phyloP scores from a whole-genome alignment of 805 yeast genomes.

The Pichia insulana region DNA sequence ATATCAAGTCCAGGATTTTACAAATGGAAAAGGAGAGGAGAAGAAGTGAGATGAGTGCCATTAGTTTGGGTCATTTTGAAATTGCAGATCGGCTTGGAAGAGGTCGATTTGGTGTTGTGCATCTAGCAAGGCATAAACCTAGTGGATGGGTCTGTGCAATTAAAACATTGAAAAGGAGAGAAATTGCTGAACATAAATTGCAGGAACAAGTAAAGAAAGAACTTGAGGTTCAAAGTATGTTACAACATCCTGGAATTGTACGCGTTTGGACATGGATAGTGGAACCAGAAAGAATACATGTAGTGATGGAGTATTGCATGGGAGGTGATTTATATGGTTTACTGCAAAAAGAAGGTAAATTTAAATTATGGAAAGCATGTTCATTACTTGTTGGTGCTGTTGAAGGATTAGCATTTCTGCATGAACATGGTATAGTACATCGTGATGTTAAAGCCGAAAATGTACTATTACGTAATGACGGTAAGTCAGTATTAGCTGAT shows the following conservation, averaged over 20 bases:
- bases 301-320: not conserved
- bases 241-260: not conserved
- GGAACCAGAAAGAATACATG: not conserved
- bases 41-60: not conserved
- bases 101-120: slow-evolving; percentile 90
- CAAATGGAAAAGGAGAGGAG: not conserved
- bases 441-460: slow-evolving; percentile 94
- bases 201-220: not conserved
- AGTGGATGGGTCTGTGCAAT: slow-evolving; percentile 82
- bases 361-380: slow-evolving; percentile 67
- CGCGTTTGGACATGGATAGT: not conserved
- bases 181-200: not conserved
- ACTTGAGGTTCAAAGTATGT: not conserved
- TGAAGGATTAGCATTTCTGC: slow-evolving; percentile 68
- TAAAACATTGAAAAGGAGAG: slow-evolving; percentile 64
- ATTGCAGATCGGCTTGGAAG: slow-evolving; percentile 83
- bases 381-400: slow-evolving; percentile 79
- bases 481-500: slow-evolving; percentile 49
- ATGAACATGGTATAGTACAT: slow-evolving; percentile 73
- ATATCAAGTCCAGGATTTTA: too few species aligned
- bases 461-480: slow-evolving; percentile 49
- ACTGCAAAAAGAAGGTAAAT: slow-evolving; percentile 35
- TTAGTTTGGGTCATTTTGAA: slow-evolving; percentile 55
- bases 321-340: not conserved
- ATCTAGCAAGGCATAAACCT: slow-evolving; percentile 69